Evolutionary conservation across 2,329 filamentous ascomycete species (phyloP).

Genomic region (Apiospora malaysiana): DNA sequence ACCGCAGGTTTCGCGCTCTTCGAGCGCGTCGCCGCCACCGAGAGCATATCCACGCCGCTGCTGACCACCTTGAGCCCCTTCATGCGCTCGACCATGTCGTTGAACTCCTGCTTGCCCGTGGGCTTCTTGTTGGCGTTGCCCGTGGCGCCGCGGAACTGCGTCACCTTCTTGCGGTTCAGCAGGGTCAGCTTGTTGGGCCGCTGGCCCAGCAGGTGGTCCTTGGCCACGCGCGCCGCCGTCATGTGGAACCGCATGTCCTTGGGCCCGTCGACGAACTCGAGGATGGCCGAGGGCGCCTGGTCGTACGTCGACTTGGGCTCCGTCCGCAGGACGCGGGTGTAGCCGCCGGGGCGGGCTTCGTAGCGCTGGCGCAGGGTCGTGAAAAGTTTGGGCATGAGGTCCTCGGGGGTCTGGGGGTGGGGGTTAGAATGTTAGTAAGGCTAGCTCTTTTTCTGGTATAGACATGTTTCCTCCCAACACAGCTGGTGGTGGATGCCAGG

Average conservation of each 20-base stretch:
- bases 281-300: slow-evolving; percentile 86
- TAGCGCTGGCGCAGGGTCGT: slow-evolving; percentile 83
- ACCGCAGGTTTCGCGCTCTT: not conserved
- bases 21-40: slow-evolving; percentile 21
- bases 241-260: slow-evolving; percentile 94
- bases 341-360: slow-evolving; percentile 79
- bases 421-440: slow-evolving; percentile 20
- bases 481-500: not conserved
- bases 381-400: slow-evolving; percentile 85
- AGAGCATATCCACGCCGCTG: slow-evolving; percentile 15
- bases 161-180: slow-evolving; percentile 84
- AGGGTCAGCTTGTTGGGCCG: slow-evolving; percentile 73
- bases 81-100: slow-evolving; percentile 62
- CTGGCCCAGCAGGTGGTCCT: slow-evolving; percentile 61
- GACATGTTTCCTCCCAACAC: slow-evolving; percentile 55
- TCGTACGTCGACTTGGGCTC: slow-evolving; percentile 85
- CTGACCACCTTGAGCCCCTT: slow-evolving; percentile 40
- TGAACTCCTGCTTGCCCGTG: slow-evolving; percentile 70
- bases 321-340: slow-evolving; percentile 91
- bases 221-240: slow-evolving; percentile 83
- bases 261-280: slow-evolving; percentile 93
- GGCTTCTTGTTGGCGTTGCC: slow-evolving; percentile 35
- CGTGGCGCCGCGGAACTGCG: slow-evolving; percentile 63
- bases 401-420: slow-evolving; percentile 63
- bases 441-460: slow-evolving; percentile 57